Base-by-base conservation (phyloP, 2,329 filamentous ascomycete genomes). In the Berkeleyomyces basicola region DNA sequence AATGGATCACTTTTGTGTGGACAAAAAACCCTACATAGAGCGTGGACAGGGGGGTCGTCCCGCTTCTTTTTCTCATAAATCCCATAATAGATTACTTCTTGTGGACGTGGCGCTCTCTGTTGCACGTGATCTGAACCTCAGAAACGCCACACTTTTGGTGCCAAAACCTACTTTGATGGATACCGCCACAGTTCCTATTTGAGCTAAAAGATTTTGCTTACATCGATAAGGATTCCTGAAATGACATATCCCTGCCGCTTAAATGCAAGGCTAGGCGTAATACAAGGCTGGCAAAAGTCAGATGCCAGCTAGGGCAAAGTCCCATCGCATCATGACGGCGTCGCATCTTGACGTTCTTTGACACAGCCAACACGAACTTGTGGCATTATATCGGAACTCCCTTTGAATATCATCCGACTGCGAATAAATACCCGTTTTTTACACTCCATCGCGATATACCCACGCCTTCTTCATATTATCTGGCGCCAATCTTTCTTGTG, bases 1-100 rank as follows among this genome's bases (percentile, higher is more conserved):
- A 76, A 72, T 76, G 71, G 71, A 74, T 71, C 62, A 65, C 62
- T 76, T 75, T 74, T 76, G 74, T 76, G 75, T 74, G 74, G 71
- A 70, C 65, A 74, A 75, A 73, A 75, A 76, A 73, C 73, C 71
- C 72, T 74, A 74, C 71, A 64, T 68, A 47, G 67, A 71, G 70
- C 44, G 58, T 64, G 63, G 57, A 64, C 63, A 64, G 63, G 63
- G 51, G 60, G 59, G 44, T 55, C 33, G 59, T 63, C 44, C 43
- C 39, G 59, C 60, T 58, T 57, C 49, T 55, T 55, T 53, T 55
- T 55, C 33, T n/a, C 51, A 55, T 37, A 55, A 55, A 55, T 55
- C 51, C 59, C 46, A 62, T 61, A 40, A 31, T 61, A 58, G 42
- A 33, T 46, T 62, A 63, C 42, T 63, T 63, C 43, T 63, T 63